Evolutionary conservation across 768 basidiomycete genomes (phyloP), one percentile per base, ranked within the genome.

Genomic region (Naganishia randhawae): DNA sequence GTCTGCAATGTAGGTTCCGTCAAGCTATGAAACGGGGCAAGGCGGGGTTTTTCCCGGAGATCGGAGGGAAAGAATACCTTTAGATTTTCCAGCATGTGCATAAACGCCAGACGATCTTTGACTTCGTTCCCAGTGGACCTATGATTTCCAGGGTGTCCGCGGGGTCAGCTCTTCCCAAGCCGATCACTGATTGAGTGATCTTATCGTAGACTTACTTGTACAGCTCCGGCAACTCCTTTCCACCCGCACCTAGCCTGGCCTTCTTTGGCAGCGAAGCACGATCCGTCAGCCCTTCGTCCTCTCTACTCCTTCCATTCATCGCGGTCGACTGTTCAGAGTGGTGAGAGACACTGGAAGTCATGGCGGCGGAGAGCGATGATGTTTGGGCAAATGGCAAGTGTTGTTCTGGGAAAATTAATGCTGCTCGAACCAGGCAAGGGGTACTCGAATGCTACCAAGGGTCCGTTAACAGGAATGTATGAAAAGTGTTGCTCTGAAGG

Each of bases 11-110:
- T 8, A 39, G n/a, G 31, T 33, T 22, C 3, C 29, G 37, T 27
- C 10, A 37, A 16, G 45, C 11, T 31, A 32, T 37, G n/a, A n/a
- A n/a, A n/a, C n/a, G n/a, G n/a, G n/a, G n/a, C n/a, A n/a, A n/a
- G n/a, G n/a, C n/a, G n/a, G n/a, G n/a, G n/a, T n/a, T n/a, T n/a
- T n/a, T n/a, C n/a, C n/a, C n/a, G n/a, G n/a, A n/a, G n/a, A n/a
- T n/a, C n/a, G n/a, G 39, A 66, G 22, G n/a, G 32, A 16, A 54
- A 17, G 31, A n/a, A 6, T 13, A 91, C 93, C 86, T 98, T 97
- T 37, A 98, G 82, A 71, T 86, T 83, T 79, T 95, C 92, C 0
- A 98, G 79, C 17, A 95, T 81, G 74, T 98, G 95, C 64, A 97
- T 87, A 76, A 95, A 96, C 0, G 89, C 92, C 14, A 98, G 85